Percentiles rank a stretch among this genome's conserved stretches.
Evolutionary conservation across 441 rosid species (phyloP).

Genomic region (Populus hybrid): DNA sequence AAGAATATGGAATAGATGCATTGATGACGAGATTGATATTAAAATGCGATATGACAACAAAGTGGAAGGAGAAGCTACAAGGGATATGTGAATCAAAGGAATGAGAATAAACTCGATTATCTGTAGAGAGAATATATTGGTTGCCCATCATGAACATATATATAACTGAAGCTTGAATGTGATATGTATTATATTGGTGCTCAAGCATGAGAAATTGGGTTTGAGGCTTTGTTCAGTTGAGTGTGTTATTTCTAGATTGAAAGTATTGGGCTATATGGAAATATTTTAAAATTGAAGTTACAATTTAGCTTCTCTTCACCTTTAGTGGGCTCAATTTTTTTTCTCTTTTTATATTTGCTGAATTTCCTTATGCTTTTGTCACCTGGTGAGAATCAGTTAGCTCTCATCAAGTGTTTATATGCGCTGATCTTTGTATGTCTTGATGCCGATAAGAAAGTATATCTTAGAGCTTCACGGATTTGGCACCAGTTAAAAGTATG

Average conservation of each 20-base stretch:
- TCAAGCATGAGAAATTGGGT: slow-evolving; percentile 16
- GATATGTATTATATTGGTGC: neutral
- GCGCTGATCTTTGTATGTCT: slow-evolving; percentile 10
- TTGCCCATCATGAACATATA: slow-evolving; percentile 1
- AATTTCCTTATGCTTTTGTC: slow-evolving; percentile 1
- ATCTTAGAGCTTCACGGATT: slow-evolving; percentile 14
- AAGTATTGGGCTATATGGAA: slow-evolving; percentile 6
- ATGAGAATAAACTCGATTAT: slow-evolving; percentile 23
- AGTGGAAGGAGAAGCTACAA: slow-evolving; percentile 8
- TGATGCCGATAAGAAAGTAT: slow-evolving; percentile 18
- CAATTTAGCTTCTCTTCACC: slow-evolving; percentile 11
- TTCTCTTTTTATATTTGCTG: slow-evolving; percentile 8
- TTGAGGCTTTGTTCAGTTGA: slow-evolving; percentile 4
- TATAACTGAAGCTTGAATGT: slow-evolving; percentile 6
- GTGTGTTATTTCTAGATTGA: neutral
- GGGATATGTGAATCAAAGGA: slow-evolving; percentile 24
- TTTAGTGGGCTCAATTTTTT: slow-evolving; percentile 14
- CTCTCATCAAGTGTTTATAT: slow-evolving; percentile 17
- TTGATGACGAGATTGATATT: slow-evolving; percentile 17
- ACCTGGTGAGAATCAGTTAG: slow-evolving; percentile 17
- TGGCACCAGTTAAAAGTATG: slow-evolving; percentile 8
- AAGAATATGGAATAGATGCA: slow-evolving; percentile 50
- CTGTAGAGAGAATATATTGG: neutral
- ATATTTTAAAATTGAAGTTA: neutral
- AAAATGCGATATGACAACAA: slow-evolving; percentile 13